phyloP scores from a whole-genome alignment of 441 rosid species.

The Macaranga tanarius region DNA sequence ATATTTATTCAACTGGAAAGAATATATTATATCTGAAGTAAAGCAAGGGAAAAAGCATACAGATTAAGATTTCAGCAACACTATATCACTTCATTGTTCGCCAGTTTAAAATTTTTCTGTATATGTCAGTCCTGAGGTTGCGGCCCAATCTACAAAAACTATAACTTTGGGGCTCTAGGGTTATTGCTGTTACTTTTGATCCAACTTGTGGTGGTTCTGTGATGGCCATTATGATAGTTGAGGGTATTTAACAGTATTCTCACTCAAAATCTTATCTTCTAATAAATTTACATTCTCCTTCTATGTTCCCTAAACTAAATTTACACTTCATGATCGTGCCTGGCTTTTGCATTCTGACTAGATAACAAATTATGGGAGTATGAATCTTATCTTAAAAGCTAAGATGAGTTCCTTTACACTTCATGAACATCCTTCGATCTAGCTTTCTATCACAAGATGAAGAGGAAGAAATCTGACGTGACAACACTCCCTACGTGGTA shows the following conservation, averaged over 20 bases:
- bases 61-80: conserved; percentile 67
- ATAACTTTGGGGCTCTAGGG: conserved; percentile 99
- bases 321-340: not conserved
- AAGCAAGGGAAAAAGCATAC: conserved; percentile 71
- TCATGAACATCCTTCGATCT: too few relatives aligned
- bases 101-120: conserved; percentile 99
- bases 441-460: too few relatives aligned
- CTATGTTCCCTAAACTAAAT: not conserved
- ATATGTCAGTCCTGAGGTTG: conserved; percentile 98
- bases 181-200: conserved; percentile 99
- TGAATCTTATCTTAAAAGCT: conserved; percentile 5
- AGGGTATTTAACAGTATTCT: conserved; percentile 54
- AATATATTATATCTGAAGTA: conserved; percentile 74
- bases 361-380: not conserved
- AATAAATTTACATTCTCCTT: not conserved
- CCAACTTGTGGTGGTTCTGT: conserved; percentile 99
- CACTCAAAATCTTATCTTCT: conserved; percentile 9
- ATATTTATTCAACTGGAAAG: conserved; percentile 96
- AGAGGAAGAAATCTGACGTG: too few relatives aligned
- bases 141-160: conserved; percentile 94
- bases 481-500: too few relatives aligned
- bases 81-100: conserved; percentile 84
- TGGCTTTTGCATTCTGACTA: not conserved
- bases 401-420: not conserved
- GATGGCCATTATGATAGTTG: conserved; percentile 95